A percentile compares a stretch with the other conserved stretches of the same genome.
These are phyloP conservation scores for Trichophyton equinum DNA, from an alignment of 2,329 filamentous ascomycete species.

Conservation along the genomic window DNA sequence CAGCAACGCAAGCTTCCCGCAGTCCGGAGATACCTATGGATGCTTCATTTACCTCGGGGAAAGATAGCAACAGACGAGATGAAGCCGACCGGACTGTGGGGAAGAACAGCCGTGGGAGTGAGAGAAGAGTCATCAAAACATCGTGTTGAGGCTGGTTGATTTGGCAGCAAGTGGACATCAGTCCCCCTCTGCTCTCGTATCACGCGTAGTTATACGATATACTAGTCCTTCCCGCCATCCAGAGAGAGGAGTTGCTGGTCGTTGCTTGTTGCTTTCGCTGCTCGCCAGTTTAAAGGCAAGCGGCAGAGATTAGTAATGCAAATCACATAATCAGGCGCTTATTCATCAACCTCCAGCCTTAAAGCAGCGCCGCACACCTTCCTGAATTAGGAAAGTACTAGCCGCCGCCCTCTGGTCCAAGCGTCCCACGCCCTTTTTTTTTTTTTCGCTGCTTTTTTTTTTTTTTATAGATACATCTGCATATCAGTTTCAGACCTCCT, in stretches of 20 bases:
- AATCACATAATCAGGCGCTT: neutral
- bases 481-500: neutral
- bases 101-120: neutral
- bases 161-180: neutral
- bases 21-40: neutral
- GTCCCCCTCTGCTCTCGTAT: neutral
- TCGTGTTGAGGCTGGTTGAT: neutral
- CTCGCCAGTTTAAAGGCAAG: neutral
- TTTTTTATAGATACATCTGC: neutral
- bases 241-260: neutral
- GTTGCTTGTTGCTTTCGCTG: neutral
- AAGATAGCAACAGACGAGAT: neutral
- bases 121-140: neutral
- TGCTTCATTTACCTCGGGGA: neutral
- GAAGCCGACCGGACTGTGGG: neutral
- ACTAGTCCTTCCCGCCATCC: neutral
- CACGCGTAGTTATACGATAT: neutral
- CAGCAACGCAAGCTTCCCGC: neutral
- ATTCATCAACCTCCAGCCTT: neutral
- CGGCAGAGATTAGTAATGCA: neutral
- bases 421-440: conserved; percentile 3
- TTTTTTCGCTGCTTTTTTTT: neutral
- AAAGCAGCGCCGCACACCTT: neutral
- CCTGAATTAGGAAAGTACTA: neutral
- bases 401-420: neutral